Evolutionary conservation across 331 rosid species (phyloP).

Genomic region (Quercus tomentella): DNA sequence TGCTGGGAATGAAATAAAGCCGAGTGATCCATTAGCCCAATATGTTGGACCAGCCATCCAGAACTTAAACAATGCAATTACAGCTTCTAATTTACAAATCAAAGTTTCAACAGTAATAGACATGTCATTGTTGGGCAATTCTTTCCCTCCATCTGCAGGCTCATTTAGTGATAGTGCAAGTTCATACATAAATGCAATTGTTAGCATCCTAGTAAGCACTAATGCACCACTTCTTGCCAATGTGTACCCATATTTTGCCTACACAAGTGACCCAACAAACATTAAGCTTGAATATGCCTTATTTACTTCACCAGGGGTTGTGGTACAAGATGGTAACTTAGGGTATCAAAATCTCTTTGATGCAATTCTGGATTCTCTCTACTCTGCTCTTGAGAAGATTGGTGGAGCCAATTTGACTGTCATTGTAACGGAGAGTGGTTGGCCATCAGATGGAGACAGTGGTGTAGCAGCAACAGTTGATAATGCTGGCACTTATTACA

Average conservation of each 20-base stretch:
- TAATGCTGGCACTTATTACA: constrained; percentile 45
- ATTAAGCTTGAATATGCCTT: constrained; percentile 27
- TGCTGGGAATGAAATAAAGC: constrained; percentile 19
- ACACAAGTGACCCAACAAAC: neutral
- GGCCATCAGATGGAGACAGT: constrained; percentile 52
- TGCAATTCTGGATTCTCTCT: constrained; percentile 47
- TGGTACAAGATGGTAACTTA: neutral
- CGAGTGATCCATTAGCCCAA: neutral
- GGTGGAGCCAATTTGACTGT: constrained; percentile 33
- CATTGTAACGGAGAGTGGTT: constrained; percentile 72
- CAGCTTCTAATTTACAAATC: constrained; percentile 19
- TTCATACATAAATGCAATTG: constrained; percentile 31
- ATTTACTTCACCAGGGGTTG: constrained; percentile 13
- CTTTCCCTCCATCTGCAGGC: constrained; percentile 31
- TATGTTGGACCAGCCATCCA: constrained; percentile 23
- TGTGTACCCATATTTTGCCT: constrained; percentile 4
- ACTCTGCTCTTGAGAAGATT: constrained; percentile 56
- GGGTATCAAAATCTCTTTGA: constrained; percentile 51
- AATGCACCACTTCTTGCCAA: constrained; percentile 63
- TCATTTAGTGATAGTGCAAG: constrained; percentile 14
- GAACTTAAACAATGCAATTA: constrained; percentile 15
- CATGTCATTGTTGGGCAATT: neutral
- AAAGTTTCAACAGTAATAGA: constrained; percentile 33
- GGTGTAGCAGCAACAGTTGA: constrained; percentile 24
- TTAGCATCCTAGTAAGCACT: constrained; percentile 24